These are phyloP conservation scores for Aspergillus brasiliensis DNA, from an alignment of 2,329 filamentous ascomycete species.

Conservation along the genomic window DNA sequence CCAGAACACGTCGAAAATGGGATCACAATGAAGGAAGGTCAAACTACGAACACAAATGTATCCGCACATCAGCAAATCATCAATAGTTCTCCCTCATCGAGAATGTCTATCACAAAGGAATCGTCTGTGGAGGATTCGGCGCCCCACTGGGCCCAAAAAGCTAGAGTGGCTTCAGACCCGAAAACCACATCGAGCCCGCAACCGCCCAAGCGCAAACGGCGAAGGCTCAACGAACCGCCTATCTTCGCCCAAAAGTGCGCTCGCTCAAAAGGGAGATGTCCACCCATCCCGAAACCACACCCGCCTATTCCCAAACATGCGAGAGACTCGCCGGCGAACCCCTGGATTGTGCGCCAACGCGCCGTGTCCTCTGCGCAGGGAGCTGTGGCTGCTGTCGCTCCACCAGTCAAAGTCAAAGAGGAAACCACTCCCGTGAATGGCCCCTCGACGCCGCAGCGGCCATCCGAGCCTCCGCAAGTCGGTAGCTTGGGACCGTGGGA, in stretches of 20 bases:
- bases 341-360: conserved; percentile 26
- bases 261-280: conserved; percentile 44
- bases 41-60: conserved; percentile 16
- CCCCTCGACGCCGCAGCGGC: conserved; percentile 21
- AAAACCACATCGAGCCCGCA: conserved; percentile 28
- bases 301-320: conserved; percentile 37
- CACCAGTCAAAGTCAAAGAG: conserved; percentile 19
- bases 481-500: conserved; percentile 49
- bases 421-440: conserved; percentile 34
- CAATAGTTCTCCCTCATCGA: conserved; percentile 34
- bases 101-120: conserved; percentile 20
- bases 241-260: conserved; percentile 52
- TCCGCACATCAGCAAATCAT: conserved; percentile 20
- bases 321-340: conserved; percentile 25
- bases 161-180: conserved; percentile 26
- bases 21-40: conserved; percentile 27
- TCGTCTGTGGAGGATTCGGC: conserved; percentile 12
- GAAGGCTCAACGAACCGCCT: conserved; percentile 56
- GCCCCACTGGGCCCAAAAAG: conserved; percentile 24
- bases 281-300: conserved; percentile 42
- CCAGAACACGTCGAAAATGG: conserved; percentile 32
- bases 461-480: conserved; percentile 21
- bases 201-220: conserved; percentile 51
- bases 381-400: conserved; percentile 20
- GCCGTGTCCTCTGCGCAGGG: conserved; percentile 20